These are phyloP conservation scores for Suhomyces kunorum DNA, from an alignment of 1,139 yeast genomes.

Conservation along the genomic window DNA sequence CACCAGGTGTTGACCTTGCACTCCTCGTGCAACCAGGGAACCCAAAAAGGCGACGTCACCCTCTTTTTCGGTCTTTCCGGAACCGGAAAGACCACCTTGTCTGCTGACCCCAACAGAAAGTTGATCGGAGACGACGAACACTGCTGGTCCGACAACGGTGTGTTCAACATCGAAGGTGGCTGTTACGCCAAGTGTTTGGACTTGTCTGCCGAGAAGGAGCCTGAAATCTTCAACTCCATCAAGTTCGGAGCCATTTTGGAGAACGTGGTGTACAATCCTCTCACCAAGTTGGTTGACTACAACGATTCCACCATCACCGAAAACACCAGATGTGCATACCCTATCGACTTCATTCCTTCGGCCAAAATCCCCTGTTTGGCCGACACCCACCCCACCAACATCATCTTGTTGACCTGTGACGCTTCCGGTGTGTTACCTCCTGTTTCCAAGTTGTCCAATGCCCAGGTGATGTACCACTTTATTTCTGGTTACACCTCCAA, in stretches of 20 bases:
- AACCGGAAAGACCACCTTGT: slow-evolving; percentile 96
- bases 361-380: slow-evolving; percentile 96
- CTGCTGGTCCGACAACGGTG: slow-evolving; percentile 99
- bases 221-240: slow-evolving; percentile 95
- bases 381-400: slow-evolving; percentile 87
- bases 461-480: slow-evolving; percentile 98
- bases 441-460: slow-evolving; percentile 87
- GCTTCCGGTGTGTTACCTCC: slow-evolving; percentile 98
- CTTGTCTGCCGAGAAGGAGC: slow-evolving; percentile 88
- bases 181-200: slow-evolving; percentile 98
- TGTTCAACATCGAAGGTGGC: slow-evolving; percentile 99
- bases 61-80: slow-evolving; percentile 96
- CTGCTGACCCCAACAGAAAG: slow-evolving; percentile 93
- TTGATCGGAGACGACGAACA: slow-evolving; percentile 99
- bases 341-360: slow-evolving; percentile 94
- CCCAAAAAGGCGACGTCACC: slow-evolving; percentile 73
- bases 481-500: slow-evolving; percentile 98
- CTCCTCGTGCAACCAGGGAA: slow-evolving; percentile 94
- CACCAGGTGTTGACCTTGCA: slow-evolving; percentile 91
- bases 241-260: slow-evolving; percentile 93
- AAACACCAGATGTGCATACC: slow-evolving; percentile 98
- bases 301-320: slow-evolving; percentile 81
- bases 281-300: slow-evolving; percentile 83
- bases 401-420: slow-evolving; percentile 91
- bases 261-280: slow-evolving; percentile 85